Percentiles rank a stretch among this genome's conserved stretches.
Evolutionary conservation across 1,284 basidiomycete species (phyloP).

Genomic region (Thelephora terrestris): DNA sequence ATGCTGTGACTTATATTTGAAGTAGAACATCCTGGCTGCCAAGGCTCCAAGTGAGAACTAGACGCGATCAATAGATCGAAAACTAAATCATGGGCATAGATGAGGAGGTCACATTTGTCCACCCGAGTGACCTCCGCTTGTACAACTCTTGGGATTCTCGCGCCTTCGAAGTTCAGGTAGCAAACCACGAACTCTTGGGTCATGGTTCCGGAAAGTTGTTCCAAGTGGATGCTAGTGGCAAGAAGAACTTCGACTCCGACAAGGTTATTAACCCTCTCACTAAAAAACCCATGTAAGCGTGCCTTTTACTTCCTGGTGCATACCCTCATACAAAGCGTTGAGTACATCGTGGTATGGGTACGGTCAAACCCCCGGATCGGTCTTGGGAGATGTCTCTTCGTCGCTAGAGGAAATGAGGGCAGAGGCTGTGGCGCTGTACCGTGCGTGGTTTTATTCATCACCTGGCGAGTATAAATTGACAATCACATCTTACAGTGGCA

Average conservation of each 20-base stretch:
- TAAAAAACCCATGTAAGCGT: conserved; percentile 59
- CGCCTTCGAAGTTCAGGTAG: conserved; percentile 78
- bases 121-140: conserved; percentile 56
- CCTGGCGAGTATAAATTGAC: conserved; percentile 3
- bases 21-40: conserved; percentile 69
- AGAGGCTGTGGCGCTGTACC: conserved; percentile 70
- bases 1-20: not conserved
- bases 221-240: conserved; percentile 64
- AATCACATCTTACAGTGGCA: conserved; percentile 37
- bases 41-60: conserved; percentile 62
- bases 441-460: conserved; percentile 30
- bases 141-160: conserved; percentile 70
- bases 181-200: conserved; percentile 75
- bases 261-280: conserved; percentile 77
- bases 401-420: conserved; percentile 86
- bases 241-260: conserved; percentile 67
- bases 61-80: not conserved
- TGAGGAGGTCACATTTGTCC: conserved; percentile 72
- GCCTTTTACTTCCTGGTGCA: not conserved
- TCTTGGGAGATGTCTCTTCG: conserved; percentile 75
- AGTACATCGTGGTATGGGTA: conserved; percentile 77
- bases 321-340: not conserved
- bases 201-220: conserved; percentile 77
- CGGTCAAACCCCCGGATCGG: conserved; percentile 69
- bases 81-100: conserved; percentile 28